These are phyloP conservation scores for Penicillium silybi DNA, from an alignment of 495 filamentous ascomycete species.

Conservation along the genomic window DNA sequence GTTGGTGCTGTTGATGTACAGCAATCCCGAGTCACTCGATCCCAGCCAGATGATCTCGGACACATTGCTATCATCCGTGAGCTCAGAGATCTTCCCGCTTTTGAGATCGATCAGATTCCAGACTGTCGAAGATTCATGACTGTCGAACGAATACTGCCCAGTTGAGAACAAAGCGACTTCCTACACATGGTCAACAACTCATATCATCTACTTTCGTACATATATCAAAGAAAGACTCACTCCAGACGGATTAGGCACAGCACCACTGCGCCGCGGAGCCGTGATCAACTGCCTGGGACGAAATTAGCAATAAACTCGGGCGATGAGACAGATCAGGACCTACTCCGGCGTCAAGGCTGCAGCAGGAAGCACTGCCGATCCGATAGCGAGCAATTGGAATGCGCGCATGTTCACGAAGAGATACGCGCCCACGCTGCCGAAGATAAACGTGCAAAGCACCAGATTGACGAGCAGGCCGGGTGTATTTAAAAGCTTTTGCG, in stretches of 20 bases:
- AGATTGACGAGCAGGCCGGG: neutral
- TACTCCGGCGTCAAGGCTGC: slow-evolving; percentile 19
- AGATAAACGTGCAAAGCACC: slow-evolving; percentile 3
- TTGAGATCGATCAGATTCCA: slow-evolving; percentile 40
- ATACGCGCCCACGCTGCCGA: slow-evolving; percentile 1
- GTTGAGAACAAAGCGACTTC: slow-evolving; percentile 31
- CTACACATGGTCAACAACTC: slow-evolving; percentile 5
- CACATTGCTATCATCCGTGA: slow-evolving; percentile 41
- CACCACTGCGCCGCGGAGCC: slow-evolving; percentile 33
- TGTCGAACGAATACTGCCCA: slow-evolving; percentile 45
- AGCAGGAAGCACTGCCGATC: slow-evolving; percentile 10
- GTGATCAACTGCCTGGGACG: slow-evolving; percentile 27
- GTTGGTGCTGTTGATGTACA: slow-evolving; percentile 48
- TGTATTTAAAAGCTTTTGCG: slow-evolving; percentile 3
- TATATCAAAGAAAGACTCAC: slow-evolving; percentile 17
- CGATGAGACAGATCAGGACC: neutral
- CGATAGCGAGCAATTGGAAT: slow-evolving; percentile 16
- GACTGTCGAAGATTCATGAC: slow-evolving; percentile 25
- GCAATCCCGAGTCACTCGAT: slow-evolving; percentile 34
- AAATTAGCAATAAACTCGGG: neutral
- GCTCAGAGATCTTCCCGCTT: slow-evolving; percentile 31
- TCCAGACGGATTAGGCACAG: slow-evolving; percentile 35
- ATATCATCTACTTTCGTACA: neutral
- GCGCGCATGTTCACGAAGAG: slow-evolving; percentile 13
- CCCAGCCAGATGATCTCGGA: slow-evolving; percentile 44